These are phyloP conservation scores for Gossypium davidsonii DNA, from an alignment of 441 rosid species.

Conservation along the genomic window DNA sequence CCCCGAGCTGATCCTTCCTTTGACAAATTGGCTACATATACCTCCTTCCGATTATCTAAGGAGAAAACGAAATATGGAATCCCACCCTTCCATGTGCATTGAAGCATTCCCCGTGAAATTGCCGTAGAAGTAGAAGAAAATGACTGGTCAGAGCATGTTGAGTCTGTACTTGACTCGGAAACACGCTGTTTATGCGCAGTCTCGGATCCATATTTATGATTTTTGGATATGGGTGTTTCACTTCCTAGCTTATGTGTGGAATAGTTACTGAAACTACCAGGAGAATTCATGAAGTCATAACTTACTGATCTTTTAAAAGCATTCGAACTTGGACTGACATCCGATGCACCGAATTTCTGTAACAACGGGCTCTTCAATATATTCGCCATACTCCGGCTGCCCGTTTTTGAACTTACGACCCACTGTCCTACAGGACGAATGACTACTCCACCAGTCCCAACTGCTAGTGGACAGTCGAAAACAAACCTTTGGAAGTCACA, in stretches of 20 bases:
- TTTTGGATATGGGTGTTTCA: conserved; percentile 15
- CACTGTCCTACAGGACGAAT: conserved; percentile 38
- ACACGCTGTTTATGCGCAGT: conserved; percentile 23
- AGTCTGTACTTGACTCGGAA: conserved; percentile 46
- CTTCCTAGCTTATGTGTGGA: conserved; percentile 27
- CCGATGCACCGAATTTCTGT: conserved; percentile 32
- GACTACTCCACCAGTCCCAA: conserved; percentile 40
- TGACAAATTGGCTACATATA: conserved; percentile 44
- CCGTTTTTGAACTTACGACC: conserved; percentile 55
- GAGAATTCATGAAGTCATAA: conserved; percentile 31
- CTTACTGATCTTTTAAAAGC: conserved; percentile 31
- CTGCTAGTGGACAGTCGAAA: conserved; percentile 47
- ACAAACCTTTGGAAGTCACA: conserved; percentile 40
- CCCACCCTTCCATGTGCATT: conserved; percentile 54
- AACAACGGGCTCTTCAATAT: conserved; percentile 52
- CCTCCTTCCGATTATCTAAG: conserved; percentile 53
- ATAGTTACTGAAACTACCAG: conserved; percentile 27
- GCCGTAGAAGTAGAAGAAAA: conserved; percentile 38
- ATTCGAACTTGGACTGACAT: conserved; percentile 26
- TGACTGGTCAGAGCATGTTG: conserved; percentile 50
- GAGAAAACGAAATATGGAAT: conserved; percentile 71
- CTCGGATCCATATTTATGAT: conserved; percentile 20
- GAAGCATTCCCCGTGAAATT: conserved; percentile 64
- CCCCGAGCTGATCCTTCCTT: conserved; percentile 25
- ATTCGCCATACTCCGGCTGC: conserved; percentile 60